Conservation (phyloP, 176 grass and related monocot genomes). For the Puya raimondii region DNA sequence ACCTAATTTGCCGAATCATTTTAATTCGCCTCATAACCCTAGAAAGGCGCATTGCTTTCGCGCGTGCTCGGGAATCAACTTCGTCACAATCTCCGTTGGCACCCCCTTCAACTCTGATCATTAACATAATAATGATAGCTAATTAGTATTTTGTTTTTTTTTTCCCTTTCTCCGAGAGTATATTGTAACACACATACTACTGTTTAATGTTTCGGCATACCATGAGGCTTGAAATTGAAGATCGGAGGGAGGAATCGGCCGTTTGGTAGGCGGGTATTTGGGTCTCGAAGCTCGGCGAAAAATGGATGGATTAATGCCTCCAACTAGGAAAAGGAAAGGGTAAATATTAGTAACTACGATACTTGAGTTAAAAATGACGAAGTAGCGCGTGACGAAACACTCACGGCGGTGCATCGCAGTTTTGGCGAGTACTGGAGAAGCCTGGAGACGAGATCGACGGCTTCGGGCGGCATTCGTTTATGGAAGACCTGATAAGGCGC, state of each 20-base stretch:
- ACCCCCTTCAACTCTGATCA: slow-evolving; percentile 1
- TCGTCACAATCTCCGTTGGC: neutral
- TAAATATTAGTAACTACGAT: neutral
- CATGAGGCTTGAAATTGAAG: slow-evolving; percentile 10
- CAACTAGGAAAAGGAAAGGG: neutral
- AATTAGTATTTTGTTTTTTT: no score
- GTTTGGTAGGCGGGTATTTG: slow-evolving; percentile 2
- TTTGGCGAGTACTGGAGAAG: slow-evolving; percentile 22
- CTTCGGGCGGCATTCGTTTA: slow-evolving; percentile 1
- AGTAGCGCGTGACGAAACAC: neutral
- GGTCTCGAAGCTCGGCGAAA: slow-evolving; percentile 16
- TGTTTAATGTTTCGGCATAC: neutral
- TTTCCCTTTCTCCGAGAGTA: no score
- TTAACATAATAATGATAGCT: neutral
- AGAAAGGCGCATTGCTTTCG: slow-evolving; percentile 1
- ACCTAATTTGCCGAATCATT: no score
- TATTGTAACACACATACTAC: no score
- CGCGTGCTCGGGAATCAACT: neutral
- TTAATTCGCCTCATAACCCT: neutral
- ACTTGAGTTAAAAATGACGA: neutral
- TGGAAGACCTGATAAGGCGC: slow-evolving; percentile 1
- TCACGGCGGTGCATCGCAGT: slow-evolving; percentile 15
- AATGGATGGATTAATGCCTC: slow-evolving; percentile 19
- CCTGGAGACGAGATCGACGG: slow-evolving; percentile 15
- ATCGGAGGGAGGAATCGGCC: slow-evolving; percentile 8